Evolutionary conservation across 345 rosid species (phyloP).

Genomic region (Pelargonium nanum): DNA sequence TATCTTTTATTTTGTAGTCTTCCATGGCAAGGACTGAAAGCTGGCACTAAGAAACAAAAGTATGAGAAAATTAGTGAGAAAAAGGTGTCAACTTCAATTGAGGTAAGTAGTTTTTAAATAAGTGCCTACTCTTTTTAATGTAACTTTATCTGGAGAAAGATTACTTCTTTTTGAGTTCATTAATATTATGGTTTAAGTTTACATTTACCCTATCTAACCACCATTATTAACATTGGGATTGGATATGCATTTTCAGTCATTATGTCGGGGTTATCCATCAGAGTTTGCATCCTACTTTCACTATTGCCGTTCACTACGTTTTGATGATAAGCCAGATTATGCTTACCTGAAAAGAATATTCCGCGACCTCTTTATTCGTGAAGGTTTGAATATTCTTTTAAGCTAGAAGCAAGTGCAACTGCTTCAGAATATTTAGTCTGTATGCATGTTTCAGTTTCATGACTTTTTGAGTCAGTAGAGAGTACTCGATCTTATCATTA

Average conservation of each 20-base stretch:
- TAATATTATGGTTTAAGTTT: background rate
- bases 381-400: constrained; percentile 41
- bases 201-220: no score
- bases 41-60: constrained; percentile 95
- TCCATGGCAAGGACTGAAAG: constrained; percentile 99
- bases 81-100: constrained; percentile 85
- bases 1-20: constrained; percentile 40
- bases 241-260: constrained; percentile 34
- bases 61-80: constrained; percentile 96
- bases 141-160: background rate
- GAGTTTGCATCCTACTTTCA: constrained; percentile 97
- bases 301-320: constrained; percentile 83
- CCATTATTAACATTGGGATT: background rate
- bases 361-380: constrained; percentile 92
- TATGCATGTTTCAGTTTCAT: background rate
- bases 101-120: constrained; percentile 24
- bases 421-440: background rate
- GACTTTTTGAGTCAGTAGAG: background rate
- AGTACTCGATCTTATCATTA: background rate
- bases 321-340: constrained; percentile 95
- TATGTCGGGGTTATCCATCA: constrained; percentile 91
- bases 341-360: constrained; percentile 84
- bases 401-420: background rate
- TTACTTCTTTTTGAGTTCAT: background rate
- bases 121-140: background rate